Evolutionary conservation across 2,329 filamentous ascomycete genomes (phyloP).

Genomic region (Arthroderma sp.): DNA sequence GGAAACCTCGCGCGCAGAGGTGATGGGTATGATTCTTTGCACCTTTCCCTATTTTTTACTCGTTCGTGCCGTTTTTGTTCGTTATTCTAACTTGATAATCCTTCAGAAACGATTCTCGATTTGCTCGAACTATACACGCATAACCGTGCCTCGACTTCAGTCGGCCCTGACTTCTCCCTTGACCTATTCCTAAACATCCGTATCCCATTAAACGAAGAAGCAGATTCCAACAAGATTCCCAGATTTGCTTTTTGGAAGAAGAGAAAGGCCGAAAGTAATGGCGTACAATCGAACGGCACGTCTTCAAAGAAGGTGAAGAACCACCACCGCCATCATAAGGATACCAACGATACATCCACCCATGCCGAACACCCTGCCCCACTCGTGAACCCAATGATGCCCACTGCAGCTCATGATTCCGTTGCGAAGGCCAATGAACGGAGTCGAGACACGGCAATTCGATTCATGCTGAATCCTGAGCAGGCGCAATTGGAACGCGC

Average conservation of each 20-base stretch:
- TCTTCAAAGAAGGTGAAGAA: slow-evolving; percentile 13
- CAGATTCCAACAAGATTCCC: slow-evolving; percentile 49
- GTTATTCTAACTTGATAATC: slow-evolving; percentile 24
- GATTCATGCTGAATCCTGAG: slow-evolving; percentile 77
- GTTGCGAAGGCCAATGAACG: slow-evolving; percentile 34
- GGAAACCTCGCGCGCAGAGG: slow-evolving; percentile 35
- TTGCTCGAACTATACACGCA: slow-evolving; percentile 87
- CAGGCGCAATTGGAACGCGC: slow-evolving; percentile 60
- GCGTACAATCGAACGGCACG: slow-evolving; percentile 14
- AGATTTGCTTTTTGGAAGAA: slow-evolving; percentile 50
- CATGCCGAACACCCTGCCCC: slow-evolving; percentile 20
- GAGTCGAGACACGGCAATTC: slow-evolving; percentile 59
- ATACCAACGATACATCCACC: slow-evolving; percentile 15
- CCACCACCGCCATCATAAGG: slow-evolving; percentile 7
- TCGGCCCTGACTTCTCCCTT: slow-evolving; percentile 60
- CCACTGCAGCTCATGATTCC: slow-evolving; percentile 34
- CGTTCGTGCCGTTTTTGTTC: slow-evolving; percentile 6
- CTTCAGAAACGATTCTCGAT: slow-evolving; percentile 69
- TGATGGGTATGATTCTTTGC: slow-evolving; percentile 32
- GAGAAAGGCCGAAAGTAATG: slow-evolving; percentile 15
- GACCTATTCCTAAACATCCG: slow-evolving; percentile 75
- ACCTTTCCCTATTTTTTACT: slow-evolving; percentile 3
- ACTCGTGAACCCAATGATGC: slow-evolving; percentile 32
- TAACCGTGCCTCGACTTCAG: slow-evolving; percentile 59
- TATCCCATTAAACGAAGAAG: slow-evolving; percentile 73